Percentiles rank a stretch among this genome's conserved stretches.
Evolutionary conservation across 495 filamentous ascomycete genomes (phyloP).

Genomic region (Tuber umbilicatum): DNA sequence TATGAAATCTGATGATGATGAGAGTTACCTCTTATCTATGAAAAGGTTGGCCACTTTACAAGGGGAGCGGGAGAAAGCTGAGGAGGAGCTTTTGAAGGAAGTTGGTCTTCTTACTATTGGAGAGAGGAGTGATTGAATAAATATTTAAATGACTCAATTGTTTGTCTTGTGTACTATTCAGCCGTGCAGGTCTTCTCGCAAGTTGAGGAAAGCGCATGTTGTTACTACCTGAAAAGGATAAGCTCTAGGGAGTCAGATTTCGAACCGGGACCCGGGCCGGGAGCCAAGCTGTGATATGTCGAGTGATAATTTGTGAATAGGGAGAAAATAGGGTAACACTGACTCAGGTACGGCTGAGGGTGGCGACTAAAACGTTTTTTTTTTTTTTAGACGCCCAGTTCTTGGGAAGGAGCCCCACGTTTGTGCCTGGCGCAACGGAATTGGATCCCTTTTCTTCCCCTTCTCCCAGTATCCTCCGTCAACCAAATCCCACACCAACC

Average conservation of each 20-base stretch:
- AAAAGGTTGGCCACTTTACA: slow-evolving; percentile 24
- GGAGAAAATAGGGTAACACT: background rate
- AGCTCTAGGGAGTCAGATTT: background rate
- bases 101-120: slow-evolving; percentile 13
- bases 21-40: slow-evolving; percentile 3
- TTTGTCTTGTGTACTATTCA: background rate
- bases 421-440: background rate
- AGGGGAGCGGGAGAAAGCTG: slow-evolving; percentile 22
- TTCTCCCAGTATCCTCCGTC: too few species aligned
- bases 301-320: background rate
- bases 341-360: background rate
- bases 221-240: background rate
- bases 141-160: background rate
- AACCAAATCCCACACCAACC: background rate
- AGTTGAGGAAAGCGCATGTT: too few species aligned
- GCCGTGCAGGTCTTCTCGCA: background rate
- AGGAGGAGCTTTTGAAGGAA: slow-evolving; percentile 19
- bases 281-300: background rate
- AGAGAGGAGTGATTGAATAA: background rate
- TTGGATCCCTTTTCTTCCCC: background rate
- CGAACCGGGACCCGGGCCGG: background rate
- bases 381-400: background rate
- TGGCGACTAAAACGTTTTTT: background rate
- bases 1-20: slow-evolving; percentile 16
- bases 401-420: background rate